Evolutionary conservation across 768 basidiomycete species (phyloP).

Genomic region (Phallus indusiatus): DNA sequence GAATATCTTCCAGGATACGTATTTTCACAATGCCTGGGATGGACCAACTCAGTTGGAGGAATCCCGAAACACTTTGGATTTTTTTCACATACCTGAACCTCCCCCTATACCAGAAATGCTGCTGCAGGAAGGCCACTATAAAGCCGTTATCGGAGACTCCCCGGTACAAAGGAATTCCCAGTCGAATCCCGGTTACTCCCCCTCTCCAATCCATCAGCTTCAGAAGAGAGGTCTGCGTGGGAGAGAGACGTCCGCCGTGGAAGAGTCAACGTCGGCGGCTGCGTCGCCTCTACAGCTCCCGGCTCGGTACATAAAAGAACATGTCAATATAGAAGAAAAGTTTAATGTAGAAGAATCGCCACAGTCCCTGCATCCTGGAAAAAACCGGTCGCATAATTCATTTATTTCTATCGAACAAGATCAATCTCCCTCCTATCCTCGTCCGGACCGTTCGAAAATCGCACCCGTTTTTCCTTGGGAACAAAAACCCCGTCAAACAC

Average conservation of each 20-base stretch:
- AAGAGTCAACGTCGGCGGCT: background rate
- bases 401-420: conserved; percentile 10
- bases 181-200: background rate
- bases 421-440: conserved; percentile 29
- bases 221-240: background rate
- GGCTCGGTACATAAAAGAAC: background rate
- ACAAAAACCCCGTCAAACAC: conserved; percentile 53
- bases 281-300: background rate
- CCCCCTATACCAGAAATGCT: conserved; percentile 58
- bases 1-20: conserved; percentile 63
- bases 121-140: conserved; percentile 67
- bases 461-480: conserved; percentile 96
- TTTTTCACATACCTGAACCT: conserved; percentile 53
- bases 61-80: conserved; percentile 26
- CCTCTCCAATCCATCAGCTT: background rate
- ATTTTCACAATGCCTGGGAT: conserved; percentile 88
- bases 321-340: background rate
- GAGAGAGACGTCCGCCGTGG: background rate
- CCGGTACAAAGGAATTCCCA: conserved; percentile 26
- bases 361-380: background rate
- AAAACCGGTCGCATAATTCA: background rate
- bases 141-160: conserved; percentile 39
- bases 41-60: conserved; percentile 17
- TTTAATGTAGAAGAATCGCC: background rate
- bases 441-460: conserved; percentile 65